Conservation (phyloP, 441 rosid species). For the Populus hybrid region DNA sequence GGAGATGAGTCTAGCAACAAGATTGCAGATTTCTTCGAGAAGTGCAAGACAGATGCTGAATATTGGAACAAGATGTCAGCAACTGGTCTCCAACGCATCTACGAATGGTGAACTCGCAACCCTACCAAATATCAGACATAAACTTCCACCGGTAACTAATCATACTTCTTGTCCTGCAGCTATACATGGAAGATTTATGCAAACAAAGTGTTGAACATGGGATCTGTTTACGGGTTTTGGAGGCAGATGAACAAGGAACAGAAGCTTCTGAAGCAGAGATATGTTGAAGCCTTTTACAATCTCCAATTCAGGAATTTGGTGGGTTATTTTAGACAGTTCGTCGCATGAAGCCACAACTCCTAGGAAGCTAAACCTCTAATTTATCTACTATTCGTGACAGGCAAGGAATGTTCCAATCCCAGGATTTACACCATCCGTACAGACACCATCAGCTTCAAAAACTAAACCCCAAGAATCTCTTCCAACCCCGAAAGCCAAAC, state of each 20-base stretch:
- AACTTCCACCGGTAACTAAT: neutral
- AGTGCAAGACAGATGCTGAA: conserved; percentile 49
- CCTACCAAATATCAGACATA: neutral
- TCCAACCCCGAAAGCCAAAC: conserved; percentile 9
- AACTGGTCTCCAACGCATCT: conserved; percentile 66
- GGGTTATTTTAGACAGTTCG: conserved; percentile 16
- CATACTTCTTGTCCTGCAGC: conserved; percentile 34
- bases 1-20: conserved; percentile 70
- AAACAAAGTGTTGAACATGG: conserved; percentile 75
- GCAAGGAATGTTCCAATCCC: conserved; percentile 49
- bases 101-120: conserved; percentile 56
- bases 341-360: conserved; percentile 3
- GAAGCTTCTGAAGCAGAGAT: conserved; percentile 70
- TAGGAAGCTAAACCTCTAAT: neutral
- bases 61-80: conserved; percentile 63
- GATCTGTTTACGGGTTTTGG: conserved; percentile 77
- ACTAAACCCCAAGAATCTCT: conserved; percentile 17
- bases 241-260: conserved; percentile 73
- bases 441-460: conserved; percentile 4
- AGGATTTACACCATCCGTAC: conserved; percentile 27
- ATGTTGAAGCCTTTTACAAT: conserved; percentile 58
- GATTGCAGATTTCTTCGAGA: conserved; percentile 77
- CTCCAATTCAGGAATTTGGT: conserved; percentile 77
- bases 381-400: conserved; percentile 34
- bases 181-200: conserved; percentile 94